Evolutionary conservation across 768 basidiomycete species (phyloP), one percentile per base, ranked within the genome.

Genomic region (Tulasnella calospora): DNA sequence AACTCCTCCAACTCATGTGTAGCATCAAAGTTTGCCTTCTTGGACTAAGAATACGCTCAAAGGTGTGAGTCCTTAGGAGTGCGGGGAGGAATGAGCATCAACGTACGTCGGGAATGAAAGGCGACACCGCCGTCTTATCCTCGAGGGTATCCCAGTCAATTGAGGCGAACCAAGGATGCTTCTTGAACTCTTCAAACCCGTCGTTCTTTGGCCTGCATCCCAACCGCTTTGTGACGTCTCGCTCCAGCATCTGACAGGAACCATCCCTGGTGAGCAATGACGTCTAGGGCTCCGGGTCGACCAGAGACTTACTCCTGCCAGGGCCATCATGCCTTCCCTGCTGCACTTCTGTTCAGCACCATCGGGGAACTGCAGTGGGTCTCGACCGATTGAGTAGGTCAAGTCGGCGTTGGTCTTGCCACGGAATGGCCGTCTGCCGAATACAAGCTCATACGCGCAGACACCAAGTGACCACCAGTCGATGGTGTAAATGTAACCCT

Each of bases 381-480:
- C 97, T 83, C 92, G 93, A 61, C 94, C 88, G 82, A 99, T 99
- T 81, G 95, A 92, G 83, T 95, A 92, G 2, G 96, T 98, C 51
- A 99, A 87, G 81, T 95, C 94, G 80, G 89, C 92, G 84, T 98
- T 99, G 41, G 96, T 94, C 83, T 94, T 91, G 15, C 98, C 97
- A 57, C 96, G 88, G 87, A 97, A 98, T 1, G 96, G 96, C 57
- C 96, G 89, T 76, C 93, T 90, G 38, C 95, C 95, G 82, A 97
- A 97, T 35, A 96, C 88, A 33, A 98, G 89, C 82, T 98, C 96
- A 83, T 94, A 97, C 71, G 93, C 91, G 84, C 95, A 94, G 76
- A 98, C 93, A 23, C 96, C 96, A 0, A 98, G 89, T 27, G 95
- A 96, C 96, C 96, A 98, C 94, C 95, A 98, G 84, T 98, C 96